phyloP scores from a whole-genome alignment of 164 flowering plant species.

The Aristolochia contorta region DNA sequence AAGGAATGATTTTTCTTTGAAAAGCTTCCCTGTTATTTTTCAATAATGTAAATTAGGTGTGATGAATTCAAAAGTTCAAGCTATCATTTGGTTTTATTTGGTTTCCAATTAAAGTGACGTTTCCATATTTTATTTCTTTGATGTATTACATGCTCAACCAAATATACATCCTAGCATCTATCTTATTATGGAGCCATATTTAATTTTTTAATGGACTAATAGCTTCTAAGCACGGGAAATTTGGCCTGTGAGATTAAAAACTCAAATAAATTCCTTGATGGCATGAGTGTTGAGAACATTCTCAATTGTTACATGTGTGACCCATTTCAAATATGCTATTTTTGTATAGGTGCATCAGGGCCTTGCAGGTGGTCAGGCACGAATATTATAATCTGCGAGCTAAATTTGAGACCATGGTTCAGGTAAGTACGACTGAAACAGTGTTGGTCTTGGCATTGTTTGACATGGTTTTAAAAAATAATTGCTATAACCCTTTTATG shows the following conservation, averaged over 20 bases:
- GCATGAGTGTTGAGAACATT: neutral
- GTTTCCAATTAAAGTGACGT: neutral
- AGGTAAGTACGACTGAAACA: neutral
- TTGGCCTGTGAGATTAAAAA: neutral
- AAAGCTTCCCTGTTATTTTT: neutral
- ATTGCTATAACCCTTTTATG: no score
- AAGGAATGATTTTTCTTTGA: neutral
- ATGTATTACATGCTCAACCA: neutral
- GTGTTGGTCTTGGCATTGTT: neutral
- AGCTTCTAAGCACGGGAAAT: neutral
- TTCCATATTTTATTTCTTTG: neutral
- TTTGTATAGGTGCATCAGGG: conserved; percentile 13
- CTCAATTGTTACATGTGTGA: neutral
- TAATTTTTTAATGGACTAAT: neutral
- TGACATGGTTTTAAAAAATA: neutral
- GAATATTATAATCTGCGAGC: conserved; percentile 13
- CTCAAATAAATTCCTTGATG: neutral
- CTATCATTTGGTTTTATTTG: neutral
- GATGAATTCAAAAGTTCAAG: neutral
- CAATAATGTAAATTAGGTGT: neutral
- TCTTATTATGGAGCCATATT: neutral
- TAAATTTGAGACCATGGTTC: conserved; percentile 16
- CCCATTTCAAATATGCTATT: neutral
- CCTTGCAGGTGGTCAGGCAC: conserved; percentile 13
- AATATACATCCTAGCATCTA: neutral